Percentiles rank a stretch among this genome's conserved stretches.
Evolutionary conservation across 345 rosid genomes (phyloP).

Genomic region (Theobroma cacao): DNA sequence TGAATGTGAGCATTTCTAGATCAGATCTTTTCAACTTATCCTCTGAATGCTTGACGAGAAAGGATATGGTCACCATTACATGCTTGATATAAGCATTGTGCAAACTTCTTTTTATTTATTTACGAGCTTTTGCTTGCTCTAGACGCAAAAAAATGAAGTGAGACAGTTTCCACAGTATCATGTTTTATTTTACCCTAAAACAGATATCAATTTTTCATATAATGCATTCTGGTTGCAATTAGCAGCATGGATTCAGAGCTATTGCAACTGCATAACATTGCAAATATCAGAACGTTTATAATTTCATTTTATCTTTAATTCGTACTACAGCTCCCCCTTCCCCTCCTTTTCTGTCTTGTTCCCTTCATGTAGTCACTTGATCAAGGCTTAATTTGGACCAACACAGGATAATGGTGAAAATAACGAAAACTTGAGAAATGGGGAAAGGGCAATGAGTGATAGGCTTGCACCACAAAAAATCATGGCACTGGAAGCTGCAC

Average conservation of each 20-base stretch:
- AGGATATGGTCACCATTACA: no score
- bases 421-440: slow-evolving; percentile 12
- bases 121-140: neutral
- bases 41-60: no score
- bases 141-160: neutral
- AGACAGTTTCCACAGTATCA: neutral
- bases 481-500: slow-evolving; percentile 24
- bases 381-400: neutral
- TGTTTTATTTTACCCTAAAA: neutral
- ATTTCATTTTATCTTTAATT: neutral
- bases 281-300: neutral
- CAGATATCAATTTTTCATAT: neutral
- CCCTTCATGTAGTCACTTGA: neutral
- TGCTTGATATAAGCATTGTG: neutral
- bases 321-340: neutral
- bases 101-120: neutral
- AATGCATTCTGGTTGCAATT: neutral
- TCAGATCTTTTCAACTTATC: no score
- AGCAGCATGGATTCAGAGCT: neutral
- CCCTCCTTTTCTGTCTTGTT: neutral
- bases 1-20: no score
- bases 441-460: neutral
- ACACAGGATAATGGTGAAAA: slow-evolving; percentile 19
- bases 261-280: neutral
- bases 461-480: slow-evolving; percentile 23